phyloP scores from a whole-genome alignment of 1,284 basidiomycete species.

The Bondarzewia mesenterica region DNA sequence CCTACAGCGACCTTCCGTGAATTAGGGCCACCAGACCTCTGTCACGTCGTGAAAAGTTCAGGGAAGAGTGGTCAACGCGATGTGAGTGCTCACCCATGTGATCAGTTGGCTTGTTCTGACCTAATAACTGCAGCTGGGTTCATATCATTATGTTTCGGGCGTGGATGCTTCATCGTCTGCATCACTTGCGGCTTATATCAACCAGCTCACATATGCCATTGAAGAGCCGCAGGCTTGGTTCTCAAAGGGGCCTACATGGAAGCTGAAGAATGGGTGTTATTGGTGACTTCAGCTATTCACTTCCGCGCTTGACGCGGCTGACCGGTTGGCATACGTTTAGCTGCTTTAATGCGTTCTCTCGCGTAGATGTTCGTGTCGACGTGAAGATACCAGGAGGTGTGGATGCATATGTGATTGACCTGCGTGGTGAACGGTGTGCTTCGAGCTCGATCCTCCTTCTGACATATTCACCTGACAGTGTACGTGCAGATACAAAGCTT shows the following conservation, averaged over 20 bases:
- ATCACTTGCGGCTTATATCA: constrained; percentile 95
- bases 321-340: constrained; percentile 28
- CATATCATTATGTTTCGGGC: constrained; percentile 93
- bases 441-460: neutral
- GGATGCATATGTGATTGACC: constrained; percentile 88
- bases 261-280: constrained; percentile 90
- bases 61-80: constrained; percentile 81
- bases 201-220: constrained; percentile 92
- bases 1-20: constrained; percentile 84
- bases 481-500: constrained; percentile 74
- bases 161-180: constrained; percentile 97
- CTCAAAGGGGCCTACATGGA: constrained; percentile 81
- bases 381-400: constrained; percentile 99
- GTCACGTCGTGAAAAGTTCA: constrained; percentile 91
- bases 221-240: constrained; percentile 94
- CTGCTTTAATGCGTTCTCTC: constrained; percentile 97
- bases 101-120: constrained; percentile 2
- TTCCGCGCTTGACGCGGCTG: neutral
- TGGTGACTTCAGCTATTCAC: constrained; percentile 49
- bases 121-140: constrained; percentile 57
- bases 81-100: constrained; percentile 39
- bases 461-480: neutral
- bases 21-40: constrained; percentile 94
- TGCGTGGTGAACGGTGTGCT: constrained; percentile 84
- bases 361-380: constrained; percentile 95